Evolutionary conservation across 2,329 filamentous ascomycete species (phyloP).

Genomic region (Pseudocercospora musae): DNA sequence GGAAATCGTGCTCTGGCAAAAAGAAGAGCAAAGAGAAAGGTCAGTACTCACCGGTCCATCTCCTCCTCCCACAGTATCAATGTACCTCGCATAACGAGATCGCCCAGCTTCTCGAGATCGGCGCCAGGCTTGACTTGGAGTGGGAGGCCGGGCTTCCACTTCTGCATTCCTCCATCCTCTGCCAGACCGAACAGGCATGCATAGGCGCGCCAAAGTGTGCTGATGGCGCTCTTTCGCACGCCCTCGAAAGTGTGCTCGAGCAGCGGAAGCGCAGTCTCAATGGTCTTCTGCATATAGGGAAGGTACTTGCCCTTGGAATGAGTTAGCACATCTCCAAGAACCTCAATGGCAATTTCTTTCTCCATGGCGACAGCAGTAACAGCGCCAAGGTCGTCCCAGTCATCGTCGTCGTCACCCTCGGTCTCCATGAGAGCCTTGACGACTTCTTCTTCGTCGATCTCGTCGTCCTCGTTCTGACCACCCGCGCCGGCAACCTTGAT

Average conservation of each 20-base stretch:
- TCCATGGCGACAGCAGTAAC: conserved; percentile 88
- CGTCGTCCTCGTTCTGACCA: conserved; percentile 46
- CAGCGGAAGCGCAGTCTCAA: conserved; percentile 76
- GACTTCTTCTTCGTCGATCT: conserved; percentile 59
- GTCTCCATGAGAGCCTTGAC: conserved; percentile 46
- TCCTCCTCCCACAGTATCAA: conserved; percentile 85
- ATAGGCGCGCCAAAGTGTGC: conserved; percentile 90
- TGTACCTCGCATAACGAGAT: conserved; percentile 80
- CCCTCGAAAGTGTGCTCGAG: conserved; percentile 89
- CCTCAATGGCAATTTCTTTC: conserved; percentile 96
- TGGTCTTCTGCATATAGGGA: conserved; percentile 82
- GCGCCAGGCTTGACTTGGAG: conserved; percentile 73
- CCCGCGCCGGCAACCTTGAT: conserved; percentile 70
- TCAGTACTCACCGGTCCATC: conserved; percentile 76
- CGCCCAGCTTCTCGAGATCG: conserved; percentile 79
- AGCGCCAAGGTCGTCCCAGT: conserved; percentile 78
- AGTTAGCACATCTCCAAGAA: conserved; percentile 86
- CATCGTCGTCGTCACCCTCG: conserved; percentile 63
- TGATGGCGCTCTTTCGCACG: conserved; percentile 85
- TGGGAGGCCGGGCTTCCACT: conserved; percentile 87
- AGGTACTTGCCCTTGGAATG: conserved; percentile 77
- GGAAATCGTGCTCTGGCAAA: no score
- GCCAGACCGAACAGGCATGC: conserved; percentile 85
- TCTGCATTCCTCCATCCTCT: conserved; percentile 71
- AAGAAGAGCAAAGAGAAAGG: conserved; percentile 9